A percentile compares a stretch with the other conserved stretches of the same genome.
Conservation (phyloP, 345 rosid genomes). For the Pugionium dolabratum region DNA sequence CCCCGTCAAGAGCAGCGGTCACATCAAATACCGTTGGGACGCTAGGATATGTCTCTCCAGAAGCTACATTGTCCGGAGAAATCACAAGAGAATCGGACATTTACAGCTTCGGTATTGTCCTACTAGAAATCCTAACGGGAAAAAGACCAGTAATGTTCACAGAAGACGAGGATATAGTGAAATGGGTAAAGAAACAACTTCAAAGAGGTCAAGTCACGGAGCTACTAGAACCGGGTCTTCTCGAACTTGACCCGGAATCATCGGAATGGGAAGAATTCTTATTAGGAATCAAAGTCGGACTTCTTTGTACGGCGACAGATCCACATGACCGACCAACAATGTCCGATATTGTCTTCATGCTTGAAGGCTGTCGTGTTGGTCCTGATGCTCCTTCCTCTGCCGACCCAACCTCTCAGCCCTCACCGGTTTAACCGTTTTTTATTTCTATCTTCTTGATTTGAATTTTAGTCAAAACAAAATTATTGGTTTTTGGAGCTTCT, state of each 20-base stretch:
- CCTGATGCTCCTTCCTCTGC: conserved; percentile 84
- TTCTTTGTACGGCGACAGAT: conserved; percentile 84
- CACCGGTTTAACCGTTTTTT: conserved; percentile 57
- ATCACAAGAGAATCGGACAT: conserved; percentile 73
- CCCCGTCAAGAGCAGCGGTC: conserved; percentile 67
- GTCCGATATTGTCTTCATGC: conserved; percentile 95
- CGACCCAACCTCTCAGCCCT: conserved; percentile 78
- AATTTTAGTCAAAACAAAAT: conserved; percentile 22
- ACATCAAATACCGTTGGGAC: conserved; percentile 66
- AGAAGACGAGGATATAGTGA: conserved; percentile 93
- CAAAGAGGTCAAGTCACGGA: conserved; percentile 86
- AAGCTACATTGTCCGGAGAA: conserved; percentile 64
- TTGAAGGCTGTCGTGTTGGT: conserved; percentile 94
- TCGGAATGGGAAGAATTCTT: conserved; percentile 99
- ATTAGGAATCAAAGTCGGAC: conserved; percentile 90
- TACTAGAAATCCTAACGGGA: conserved; percentile 84
- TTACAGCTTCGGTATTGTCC: conserved; percentile 91
- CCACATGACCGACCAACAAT: conserved; percentile 85
- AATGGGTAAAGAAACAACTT: conserved; percentile 95
- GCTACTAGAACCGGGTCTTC: conserved; percentile 83
- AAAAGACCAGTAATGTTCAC: conserved; percentile 92
- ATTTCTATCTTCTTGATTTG: conserved; percentile 13
- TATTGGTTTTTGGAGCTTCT: conserved; percentile 35
- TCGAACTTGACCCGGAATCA: conserved; percentile 91
- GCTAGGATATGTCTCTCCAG: conserved; percentile 81